Base-by-base conservation (phyloP, 2,329 filamentous ascomycete species). In the Trichoderma aggressivum region DNA sequence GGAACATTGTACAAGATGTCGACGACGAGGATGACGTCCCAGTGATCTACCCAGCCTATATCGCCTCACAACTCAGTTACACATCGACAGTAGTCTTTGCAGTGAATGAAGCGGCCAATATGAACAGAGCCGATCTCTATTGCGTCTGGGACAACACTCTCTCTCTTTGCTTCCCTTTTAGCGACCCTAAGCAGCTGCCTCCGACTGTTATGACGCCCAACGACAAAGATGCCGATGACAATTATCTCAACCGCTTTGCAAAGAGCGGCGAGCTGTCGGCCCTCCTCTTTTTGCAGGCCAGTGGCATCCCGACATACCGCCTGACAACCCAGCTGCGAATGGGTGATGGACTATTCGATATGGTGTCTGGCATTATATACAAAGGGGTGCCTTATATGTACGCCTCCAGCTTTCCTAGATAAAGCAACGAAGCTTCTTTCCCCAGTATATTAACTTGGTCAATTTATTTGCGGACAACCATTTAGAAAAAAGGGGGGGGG, bases 131-230 rank as follows among this genome's bases (percentile, higher is more conserved):
- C 3, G 76, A 79, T 14, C 70, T 75, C 0, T 73, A 71, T 36
- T 75, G 72, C 14, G 58, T 76, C 71, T 76, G 75, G 75, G 74
- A 75, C 14, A 78, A 78, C 10, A 73, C 66, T 1, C 34, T 74
- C 1, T 30, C 74, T 11, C 77, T 75, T 6, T 76, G 75, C 68
- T 24, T 76, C 12, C 34, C 76, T 0, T 71, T 63, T 6, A 76
- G 75, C 24, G 76, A 78, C 53, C 56, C 72, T 1, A 72, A 72
- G 56, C 74, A 76, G 70, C 70, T 76, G 1, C 39, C 66, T 0
- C 74, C 73, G 0, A 34, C 61, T 0, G 71, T 74, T 11, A 36
- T 73, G 62, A 70, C 64, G 0, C 4, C 12, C 1, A 7, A 47
- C 1, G 68, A 70, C 1, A 60, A 43, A 11, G 73, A 74, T 11